Percentiles rank a stretch among this genome's conserved stretches.
These are phyloP conservation scores for Chrysanthemum seticuspe DNA, from an alignment of 129 eudicot species.

Conservation along the genomic window DNA sequence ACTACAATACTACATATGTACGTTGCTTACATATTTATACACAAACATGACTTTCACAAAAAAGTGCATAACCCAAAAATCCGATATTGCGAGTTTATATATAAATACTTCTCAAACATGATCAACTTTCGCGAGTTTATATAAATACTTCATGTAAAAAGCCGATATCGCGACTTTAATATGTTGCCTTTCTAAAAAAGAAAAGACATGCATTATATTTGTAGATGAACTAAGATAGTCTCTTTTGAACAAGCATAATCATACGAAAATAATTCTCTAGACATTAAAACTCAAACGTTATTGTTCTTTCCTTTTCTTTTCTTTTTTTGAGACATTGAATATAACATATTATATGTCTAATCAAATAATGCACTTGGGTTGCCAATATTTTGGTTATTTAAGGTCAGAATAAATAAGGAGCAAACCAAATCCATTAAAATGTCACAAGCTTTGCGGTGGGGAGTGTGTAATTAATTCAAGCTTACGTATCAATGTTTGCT, in stretches of 20 bases:
- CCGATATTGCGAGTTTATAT: neutral
- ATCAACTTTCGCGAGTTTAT: too few relatives aligned
- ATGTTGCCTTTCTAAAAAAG: too few relatives aligned
- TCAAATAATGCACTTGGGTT: slow-evolving; percentile 1
- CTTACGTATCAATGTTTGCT: slow-evolving; percentile 36
- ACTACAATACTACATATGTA: neutral
- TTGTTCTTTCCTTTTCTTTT: neutral
- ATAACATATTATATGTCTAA: slow-evolving; percentile 14
- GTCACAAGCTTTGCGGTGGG: slow-evolving; percentile 32
- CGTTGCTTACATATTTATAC: neutral
- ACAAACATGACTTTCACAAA: slow-evolving; percentile 9
- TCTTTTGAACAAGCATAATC: slow-evolving; percentile 2
- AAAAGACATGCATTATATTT: neutral
- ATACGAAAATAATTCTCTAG: neutral
- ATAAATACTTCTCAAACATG: neutral
- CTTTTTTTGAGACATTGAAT: slow-evolving; percentile 22
- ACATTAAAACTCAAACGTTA: neutral
- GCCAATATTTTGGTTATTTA: neutral
- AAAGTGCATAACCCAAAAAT: slow-evolving; percentile 7
- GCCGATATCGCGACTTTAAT: too few relatives aligned
- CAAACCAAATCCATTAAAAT: slow-evolving; percentile 28
- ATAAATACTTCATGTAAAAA: too few relatives aligned
- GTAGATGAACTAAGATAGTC: neutral
- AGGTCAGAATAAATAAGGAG: slow-evolving; percentile 8
- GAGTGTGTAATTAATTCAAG: slow-evolving; percentile 25